Evolutionary conservation across 75 land plant species (phyloP).

Genomic region (Selaginella moellendorffii): DNA sequence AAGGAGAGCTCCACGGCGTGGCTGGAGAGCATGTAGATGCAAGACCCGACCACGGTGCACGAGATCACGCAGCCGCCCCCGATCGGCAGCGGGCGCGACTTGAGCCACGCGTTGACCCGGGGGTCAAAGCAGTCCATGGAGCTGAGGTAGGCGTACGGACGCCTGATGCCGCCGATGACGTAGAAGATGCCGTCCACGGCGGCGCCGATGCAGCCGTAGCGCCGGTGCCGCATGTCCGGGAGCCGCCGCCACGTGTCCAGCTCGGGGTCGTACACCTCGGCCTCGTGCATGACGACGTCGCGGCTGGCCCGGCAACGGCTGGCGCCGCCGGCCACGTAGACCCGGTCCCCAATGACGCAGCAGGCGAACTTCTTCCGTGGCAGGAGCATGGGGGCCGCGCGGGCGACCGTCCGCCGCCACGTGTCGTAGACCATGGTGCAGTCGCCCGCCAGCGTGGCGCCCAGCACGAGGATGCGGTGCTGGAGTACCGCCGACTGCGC

Average conservation of each 20-base stretch:
- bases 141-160: constrained; percentile 44
- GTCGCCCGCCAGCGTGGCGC: constrained; percentile 20
- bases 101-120: constrained; percentile 40
- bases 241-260: constrained; percentile 53
- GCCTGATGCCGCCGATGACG: constrained; percentile 67
- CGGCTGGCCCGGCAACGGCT: constrained; percentile 12
- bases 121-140: constrained; percentile 73
- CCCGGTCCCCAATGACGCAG: constrained; percentile 39
- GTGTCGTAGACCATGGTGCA: constrained; percentile 46
- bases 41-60: constrained; percentile 47
- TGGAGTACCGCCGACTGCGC: constrained; percentile 48
- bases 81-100: constrained; percentile 50
- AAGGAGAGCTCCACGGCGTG: constrained; percentile 89
- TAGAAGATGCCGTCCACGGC: constrained; percentile 65
- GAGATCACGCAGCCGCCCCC: constrained; percentile 84
- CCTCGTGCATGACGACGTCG: constrained; percentile 31
- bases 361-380: constrained; percentile 76
- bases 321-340: constrained; percentile 73
- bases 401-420: constrained; percentile 39
- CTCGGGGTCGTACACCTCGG: constrained; percentile 70
- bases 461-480: constrained; percentile 46
- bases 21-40: constrained; percentile 66
- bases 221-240: constrained; percentile 35
- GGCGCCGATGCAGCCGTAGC: constrained; percentile 89
- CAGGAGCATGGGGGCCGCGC: constrained; percentile 37